These are phyloP conservation scores for Pichia eremophila DNA, from an alignment of 805 yeast species.

Conservation along the genomic window DNA sequence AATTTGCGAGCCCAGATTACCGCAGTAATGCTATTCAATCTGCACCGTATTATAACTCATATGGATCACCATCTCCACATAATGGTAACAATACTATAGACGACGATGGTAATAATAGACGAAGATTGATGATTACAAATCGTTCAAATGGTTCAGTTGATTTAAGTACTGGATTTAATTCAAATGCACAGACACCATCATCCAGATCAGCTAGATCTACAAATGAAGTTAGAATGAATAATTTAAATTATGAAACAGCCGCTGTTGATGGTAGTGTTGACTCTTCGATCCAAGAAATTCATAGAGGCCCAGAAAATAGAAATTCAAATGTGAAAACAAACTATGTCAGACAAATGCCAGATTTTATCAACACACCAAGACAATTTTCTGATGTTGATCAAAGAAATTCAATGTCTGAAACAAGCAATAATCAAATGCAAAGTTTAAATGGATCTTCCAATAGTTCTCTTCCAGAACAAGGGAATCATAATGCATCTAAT, in stretches of 20 bases:
- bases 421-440: background rate
- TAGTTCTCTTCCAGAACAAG: background rate
- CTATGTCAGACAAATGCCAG: conserved; percentile 6
- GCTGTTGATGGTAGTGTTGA: conserved; percentile 1
- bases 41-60: background rate
- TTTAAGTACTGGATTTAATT: background rate
- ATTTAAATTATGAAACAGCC: conserved; percentile 1
- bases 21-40: background rate
- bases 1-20: background rate
- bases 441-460: background rate
- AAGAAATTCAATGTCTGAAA: background rate
- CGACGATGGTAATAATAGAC: background rate
- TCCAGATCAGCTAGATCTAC: conserved; percentile 2
- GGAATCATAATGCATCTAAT: background rate
- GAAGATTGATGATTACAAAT: conserved; percentile 22
- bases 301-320: conserved; percentile 24
- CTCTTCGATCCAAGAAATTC: conserved; percentile 23
- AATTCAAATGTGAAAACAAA: conserved; percentile 11
- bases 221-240: conserved; percentile 6
- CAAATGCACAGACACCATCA: background rate
- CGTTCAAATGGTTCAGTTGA: conserved; percentile 12
- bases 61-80: background rate
- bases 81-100: background rate
- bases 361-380: conserved; percentile 5
- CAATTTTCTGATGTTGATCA: background rate